Evolutionary conservation across 140 eudicot species (phyloP).

Genomic region (Anethum foeniculum): DNA sequence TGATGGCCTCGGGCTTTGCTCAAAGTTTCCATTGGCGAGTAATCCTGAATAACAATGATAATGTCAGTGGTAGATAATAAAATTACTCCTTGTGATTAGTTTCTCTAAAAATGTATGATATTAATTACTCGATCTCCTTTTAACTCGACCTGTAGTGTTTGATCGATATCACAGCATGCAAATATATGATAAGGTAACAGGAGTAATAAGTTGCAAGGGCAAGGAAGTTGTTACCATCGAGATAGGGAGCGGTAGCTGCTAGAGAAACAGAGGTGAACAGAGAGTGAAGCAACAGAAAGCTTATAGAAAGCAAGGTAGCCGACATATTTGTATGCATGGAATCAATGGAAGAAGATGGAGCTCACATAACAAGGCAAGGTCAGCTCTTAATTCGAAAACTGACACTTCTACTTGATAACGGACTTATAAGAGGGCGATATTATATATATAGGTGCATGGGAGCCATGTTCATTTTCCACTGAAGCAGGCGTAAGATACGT

Average conservation of each 20-base stretch:
- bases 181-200: not conserved
- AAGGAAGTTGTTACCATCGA: not conserved
- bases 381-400: not conserved
- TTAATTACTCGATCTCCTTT: too few relatives aligned
- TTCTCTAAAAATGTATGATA: too few relatives aligned
- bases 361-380: not conserved
- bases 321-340: not conserved
- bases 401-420: not conserved
- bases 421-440: not conserved
- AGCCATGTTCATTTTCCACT: not conserved
- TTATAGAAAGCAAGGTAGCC: not conserved
- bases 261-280: not conserved
- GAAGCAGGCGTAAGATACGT: not conserved
- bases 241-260: slow-evolving; percentile 1
- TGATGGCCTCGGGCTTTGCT: slow-evolving; percentile 50
- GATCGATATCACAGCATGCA: too few relatives aligned
- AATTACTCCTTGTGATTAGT: not conserved
- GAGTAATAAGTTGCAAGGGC: not conserved
- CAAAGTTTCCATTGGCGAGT: slow-evolving; percentile 73
- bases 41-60: slow-evolving; percentile 26
- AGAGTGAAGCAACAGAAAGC: not conserved
- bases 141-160: not conserved
- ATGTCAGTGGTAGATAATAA: not conserved
- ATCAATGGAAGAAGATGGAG: not conserved
- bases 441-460: not conserved